These are phyloP conservation scores for Marvania coccoides DNA, from an alignment of 139 green algal genomes.

Conservation along the genomic window DNA sequence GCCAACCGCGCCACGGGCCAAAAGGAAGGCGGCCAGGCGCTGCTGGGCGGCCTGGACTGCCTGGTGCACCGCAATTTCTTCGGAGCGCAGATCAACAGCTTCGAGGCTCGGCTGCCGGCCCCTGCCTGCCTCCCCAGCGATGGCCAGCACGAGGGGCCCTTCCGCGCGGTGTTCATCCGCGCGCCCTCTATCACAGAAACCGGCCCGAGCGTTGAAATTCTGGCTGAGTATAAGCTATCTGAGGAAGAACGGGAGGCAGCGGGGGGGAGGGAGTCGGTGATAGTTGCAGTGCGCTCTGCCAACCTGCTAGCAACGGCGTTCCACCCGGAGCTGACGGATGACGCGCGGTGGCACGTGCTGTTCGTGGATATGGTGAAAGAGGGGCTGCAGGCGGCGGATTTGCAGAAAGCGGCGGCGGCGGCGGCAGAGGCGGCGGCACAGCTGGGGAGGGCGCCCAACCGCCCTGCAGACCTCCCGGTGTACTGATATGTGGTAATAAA, in stretches of 20 bases:
- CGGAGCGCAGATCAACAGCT: constrained; percentile 90
- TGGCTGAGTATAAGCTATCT: constrained; percentile 66
- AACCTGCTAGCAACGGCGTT: constrained; percentile 92
- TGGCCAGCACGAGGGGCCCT: neutral
- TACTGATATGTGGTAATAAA: constrained; percentile 32
- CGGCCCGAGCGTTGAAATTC: constrained; percentile 71
- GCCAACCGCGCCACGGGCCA: constrained; percentile 71
- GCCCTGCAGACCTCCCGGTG: constrained; percentile 60
- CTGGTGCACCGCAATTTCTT: constrained; percentile 97
- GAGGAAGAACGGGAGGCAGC: constrained; percentile 39
- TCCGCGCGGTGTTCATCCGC: constrained; percentile 68
- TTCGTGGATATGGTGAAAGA: constrained; percentile 80
- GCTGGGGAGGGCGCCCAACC: constrained; percentile 24
- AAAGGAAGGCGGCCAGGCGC: constrained; percentile 89
- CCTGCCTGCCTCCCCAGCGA: constrained; percentile 40
- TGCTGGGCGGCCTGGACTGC: constrained; percentile 91
- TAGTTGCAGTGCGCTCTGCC: constrained; percentile 76
- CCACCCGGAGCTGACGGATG: constrained; percentile 93
- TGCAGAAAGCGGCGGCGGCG: neutral
- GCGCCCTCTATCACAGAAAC: constrained; percentile 80
- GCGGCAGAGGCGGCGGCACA: neutral
- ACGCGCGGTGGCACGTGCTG: constrained; percentile 80
- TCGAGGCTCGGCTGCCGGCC: constrained; percentile 75
- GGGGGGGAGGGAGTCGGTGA: constrained; percentile 9
- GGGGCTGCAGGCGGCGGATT: constrained; percentile 15